A percentile compares a stretch with the other conserved stretches of the same genome.
These are phyloP conservation scores for Phytophthora aleatoria DNA, from an alignment of 352 stramenopile species.

Conservation along the genomic window DNA sequence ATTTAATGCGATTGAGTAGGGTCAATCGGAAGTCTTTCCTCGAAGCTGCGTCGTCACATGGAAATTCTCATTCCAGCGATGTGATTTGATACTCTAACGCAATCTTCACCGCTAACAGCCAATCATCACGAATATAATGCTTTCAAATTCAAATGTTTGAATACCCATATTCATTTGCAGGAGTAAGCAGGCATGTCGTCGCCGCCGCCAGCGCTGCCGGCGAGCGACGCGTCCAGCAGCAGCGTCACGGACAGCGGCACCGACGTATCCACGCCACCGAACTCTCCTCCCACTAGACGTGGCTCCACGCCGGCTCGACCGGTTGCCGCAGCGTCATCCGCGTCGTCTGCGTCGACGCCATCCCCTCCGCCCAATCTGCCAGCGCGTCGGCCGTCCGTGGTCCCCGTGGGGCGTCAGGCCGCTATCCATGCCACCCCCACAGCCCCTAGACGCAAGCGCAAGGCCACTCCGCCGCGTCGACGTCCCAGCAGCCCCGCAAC, in stretches of 20 bases:
- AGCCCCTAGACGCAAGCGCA: slow-evolving; percentile 40
- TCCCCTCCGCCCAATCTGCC: slow-evolving; percentile 37
- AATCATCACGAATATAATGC: slow-evolving; percentile 3
- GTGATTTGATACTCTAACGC: neutral
- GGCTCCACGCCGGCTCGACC: neutral
- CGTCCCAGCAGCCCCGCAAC: slow-evolving; percentile 11
- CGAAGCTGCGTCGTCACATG: too few relatives aligned
- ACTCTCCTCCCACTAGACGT: slow-evolving; percentile 31
- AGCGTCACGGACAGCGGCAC: slow-evolving; percentile 42
- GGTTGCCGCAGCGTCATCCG: slow-evolving; percentile 12
- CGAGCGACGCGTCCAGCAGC: slow-evolving; percentile 35
- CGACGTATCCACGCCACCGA: slow-evolving; percentile 31
- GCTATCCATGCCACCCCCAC: slow-evolving; percentile 49
- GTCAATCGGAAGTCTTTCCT: too few relatives aligned
- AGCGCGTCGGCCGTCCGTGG: slow-evolving; percentile 31
- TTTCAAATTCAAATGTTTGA: slow-evolving; percentile 18
- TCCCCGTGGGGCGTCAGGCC: slow-evolving; percentile 43
- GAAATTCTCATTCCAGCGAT: neutral
- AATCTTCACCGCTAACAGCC: neutral
- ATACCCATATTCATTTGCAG: neutral
- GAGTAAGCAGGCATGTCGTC: slow-evolving; percentile 22
- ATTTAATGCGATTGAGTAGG: too few relatives aligned
- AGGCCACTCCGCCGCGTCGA: slow-evolving; percentile 30
- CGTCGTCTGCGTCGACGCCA: slow-evolving; percentile 28
- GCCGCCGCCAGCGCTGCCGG: slow-evolving; percentile 5